Conservation (phyloP, 179 eudicot genomes). For the Beta lomatogona region DNA sequence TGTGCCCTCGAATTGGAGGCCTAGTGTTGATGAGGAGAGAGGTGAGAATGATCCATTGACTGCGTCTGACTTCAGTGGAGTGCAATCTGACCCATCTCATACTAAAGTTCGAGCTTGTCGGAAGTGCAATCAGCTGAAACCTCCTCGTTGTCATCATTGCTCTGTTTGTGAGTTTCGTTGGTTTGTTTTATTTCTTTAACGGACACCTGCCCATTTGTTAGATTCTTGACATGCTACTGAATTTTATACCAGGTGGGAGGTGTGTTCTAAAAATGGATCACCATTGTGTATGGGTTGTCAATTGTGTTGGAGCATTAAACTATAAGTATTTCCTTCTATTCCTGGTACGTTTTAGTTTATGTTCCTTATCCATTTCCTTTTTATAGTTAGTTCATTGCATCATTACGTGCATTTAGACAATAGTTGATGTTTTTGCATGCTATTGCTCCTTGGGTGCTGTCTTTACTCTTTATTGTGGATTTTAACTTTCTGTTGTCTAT, state of each 20-base stretch:
- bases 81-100: conserved; percentile 50
- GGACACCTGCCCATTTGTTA: background rate
- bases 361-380: background rate
- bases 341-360: conserved; percentile 54
- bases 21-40: conserved; percentile 77
- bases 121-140: conserved; percentile 93
- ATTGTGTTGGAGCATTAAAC: conserved; percentile 97
- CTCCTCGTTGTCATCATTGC: conserved; percentile 98
- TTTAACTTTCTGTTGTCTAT: background rate
- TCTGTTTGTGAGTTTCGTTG: conserved; percentile 82
- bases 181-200: background rate
- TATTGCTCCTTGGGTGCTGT: conserved; percentile 8
- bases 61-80: conserved; percentile 50
- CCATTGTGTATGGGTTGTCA: conserved; percentile 99
- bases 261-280: conserved; percentile 99
- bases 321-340: conserved; percentile 98
- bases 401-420: background rate
- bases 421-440: conserved; percentile 5
- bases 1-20: conserved; percentile 94
- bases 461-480: background rate
- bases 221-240: conserved; percentile 19
- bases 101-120: conserved; percentile 73
- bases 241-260: conserved; percentile 68
- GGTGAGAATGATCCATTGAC: conserved; percentile 77
- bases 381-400: background rate